A percentile compares a stretch with the other conserved stretches of the same genome.
phyloP scores from a whole-genome alignment of 2,329 filamentous ascomycete species.

The Beauveria rudraprayagi region DNA sequence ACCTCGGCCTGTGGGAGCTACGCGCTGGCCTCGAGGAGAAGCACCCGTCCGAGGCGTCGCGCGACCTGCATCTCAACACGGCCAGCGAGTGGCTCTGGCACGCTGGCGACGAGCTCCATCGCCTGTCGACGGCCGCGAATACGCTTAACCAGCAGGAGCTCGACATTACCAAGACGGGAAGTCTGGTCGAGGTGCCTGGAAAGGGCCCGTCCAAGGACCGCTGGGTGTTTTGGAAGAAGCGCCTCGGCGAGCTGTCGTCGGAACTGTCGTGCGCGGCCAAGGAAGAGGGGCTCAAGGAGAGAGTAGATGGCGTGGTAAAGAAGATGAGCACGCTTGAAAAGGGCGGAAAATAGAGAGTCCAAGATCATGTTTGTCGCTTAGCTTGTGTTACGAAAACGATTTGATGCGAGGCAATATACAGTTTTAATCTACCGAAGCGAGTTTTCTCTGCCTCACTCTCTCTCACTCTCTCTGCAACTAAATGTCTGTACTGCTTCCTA shows the following conservation, averaged over 20 bases:
- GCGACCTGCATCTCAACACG: slow-evolving; percentile 7
- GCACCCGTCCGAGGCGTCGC: slow-evolving; percentile 9
- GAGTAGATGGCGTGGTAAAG: slow-evolving; percentile 15
- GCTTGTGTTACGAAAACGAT: background rate
- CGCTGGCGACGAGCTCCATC: slow-evolving; percentile 20
- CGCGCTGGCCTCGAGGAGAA: slow-evolving; percentile 23
- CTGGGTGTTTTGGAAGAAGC: slow-evolving; percentile 24
- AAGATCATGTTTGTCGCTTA: background rate
- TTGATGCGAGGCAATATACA: background rate
- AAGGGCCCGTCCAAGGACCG: slow-evolving; percentile 19
- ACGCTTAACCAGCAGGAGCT: slow-evolving; percentile 16
- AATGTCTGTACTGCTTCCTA: background rate
- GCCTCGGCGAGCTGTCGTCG: slow-evolving; percentile 18
- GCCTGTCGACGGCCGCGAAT: slow-evolving; percentile 11
- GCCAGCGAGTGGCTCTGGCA: slow-evolving; percentile 23
- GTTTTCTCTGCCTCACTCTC: background rate
- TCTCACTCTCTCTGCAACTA: too few relatives aligned
- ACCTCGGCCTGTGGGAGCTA: slow-evolving; percentile 24
- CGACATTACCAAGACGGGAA: slow-evolving; percentile 16
- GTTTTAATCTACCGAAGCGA: background rate
- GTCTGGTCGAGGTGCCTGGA: slow-evolving; percentile 10
- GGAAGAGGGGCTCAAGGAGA: slow-evolving; percentile 16
- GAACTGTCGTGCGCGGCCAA: slow-evolving; percentile 12
- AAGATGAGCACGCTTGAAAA: slow-evolving; percentile 18
- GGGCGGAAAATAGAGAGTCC: background rate